Evolutionary conservation across 1,139 yeast species (phyloP), one percentile per base, ranked within the genome.

Genomic region (Candida sanyaensis): DNA sequence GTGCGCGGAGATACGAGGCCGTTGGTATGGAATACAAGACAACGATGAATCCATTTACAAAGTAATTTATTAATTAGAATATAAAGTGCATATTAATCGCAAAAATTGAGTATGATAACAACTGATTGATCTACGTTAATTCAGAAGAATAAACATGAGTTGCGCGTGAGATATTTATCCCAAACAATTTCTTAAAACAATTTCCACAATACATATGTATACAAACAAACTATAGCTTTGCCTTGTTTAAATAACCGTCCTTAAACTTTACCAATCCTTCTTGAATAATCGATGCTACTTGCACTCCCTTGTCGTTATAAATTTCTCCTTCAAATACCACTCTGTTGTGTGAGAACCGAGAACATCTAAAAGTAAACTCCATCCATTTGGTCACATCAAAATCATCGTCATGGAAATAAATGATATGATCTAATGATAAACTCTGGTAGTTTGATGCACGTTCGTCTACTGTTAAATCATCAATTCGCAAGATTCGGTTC

Each of bases 341-440:
- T 53, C 88, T 73, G 47, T 79, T 79, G 52, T 77, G 74, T 13
- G 77, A 75, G 4, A 84, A 71, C 51, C 83, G 72, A n/a, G 81
- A 65, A 31, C 81, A 77, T 47, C 70, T 70, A 41, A 81, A 70
- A 43, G 79, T 73, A 48, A 78, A 76, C 12, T 77, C 71, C 61
- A 81, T 65, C 84, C 86, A 85, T 30, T 80, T 70, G 43, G 78
- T 75, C 2, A 76, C 72, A 50, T 76, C 77, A 50, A 81, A 71
- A 50, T 78, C 82, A 39, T 71, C 71, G 54, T 75, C 79, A 57
- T 86, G 91, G 68, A 87, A 85, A 62, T 85, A 85, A 21, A 88
- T 76, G 0, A 82, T 68, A 60, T 86, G 91, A 57, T 86, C 92
- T 55, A 87, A 65, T 12, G 88, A 81, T 8, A 84, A 86, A 39